phyloP scores from a whole-genome alignment of 306 rosid genomes.

The Quillaja saponaria region DNA sequence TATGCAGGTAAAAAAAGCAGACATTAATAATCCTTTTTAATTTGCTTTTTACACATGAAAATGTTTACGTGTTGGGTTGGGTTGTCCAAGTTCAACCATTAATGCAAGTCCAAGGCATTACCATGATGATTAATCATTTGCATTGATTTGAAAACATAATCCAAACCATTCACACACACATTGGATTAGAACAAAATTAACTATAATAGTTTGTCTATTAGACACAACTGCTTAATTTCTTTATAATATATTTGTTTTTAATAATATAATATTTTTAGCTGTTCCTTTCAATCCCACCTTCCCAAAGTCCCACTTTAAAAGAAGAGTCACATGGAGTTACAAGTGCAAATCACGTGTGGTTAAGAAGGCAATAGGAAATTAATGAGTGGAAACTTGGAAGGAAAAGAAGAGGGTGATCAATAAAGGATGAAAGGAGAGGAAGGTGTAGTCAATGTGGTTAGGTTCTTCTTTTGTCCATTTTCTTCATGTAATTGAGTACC shows the following conservation, averaged over 20 bases:
- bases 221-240: no score
- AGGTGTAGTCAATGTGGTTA: conserved; percentile 62
- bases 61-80: conserved; percentile 25
- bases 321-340: conserved; percentile 21
- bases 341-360: conserved; percentile 36
- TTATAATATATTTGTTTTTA: no score
- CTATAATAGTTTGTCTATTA: background rate
- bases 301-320: conserved; percentile 20
- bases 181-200: background rate
- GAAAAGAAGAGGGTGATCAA: conserved; percentile 20
- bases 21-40: conserved; percentile 17
- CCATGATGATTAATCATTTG: conserved; percentile 37
- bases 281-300: background rate
- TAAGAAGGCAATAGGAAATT: conserved; percentile 28
- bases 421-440: conserved; percentile 22
- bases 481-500: conserved; percentile 76
- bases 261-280: no score
- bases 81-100: conserved; percentile 10
- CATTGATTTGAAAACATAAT: conserved; percentile 34
- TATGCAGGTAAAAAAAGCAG: conserved; percentile 28
- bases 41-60: conserved; percentile 25
- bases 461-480: conserved; percentile 64
- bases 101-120: conserved; percentile 30
- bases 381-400: conserved; percentile 31
- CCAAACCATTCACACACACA: background rate